phyloP scores from a whole-genome alignment of 345 rosid genomes.

The Camelina laxa region DNA sequence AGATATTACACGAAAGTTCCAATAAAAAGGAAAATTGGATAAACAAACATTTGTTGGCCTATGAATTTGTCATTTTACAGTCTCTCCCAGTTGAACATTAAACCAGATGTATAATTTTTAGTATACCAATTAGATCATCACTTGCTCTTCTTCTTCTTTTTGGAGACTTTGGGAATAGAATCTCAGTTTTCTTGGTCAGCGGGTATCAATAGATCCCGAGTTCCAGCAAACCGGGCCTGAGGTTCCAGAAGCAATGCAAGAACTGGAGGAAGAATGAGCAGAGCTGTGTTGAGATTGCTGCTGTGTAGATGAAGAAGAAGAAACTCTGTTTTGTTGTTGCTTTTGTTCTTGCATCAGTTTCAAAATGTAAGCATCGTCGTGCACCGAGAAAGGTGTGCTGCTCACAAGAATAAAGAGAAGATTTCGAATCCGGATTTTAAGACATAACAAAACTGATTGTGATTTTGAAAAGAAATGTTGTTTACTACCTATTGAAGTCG shows the following conservation, averaged over 20 bases:
- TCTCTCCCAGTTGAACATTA: constrained; percentile 37
- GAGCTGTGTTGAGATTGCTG: constrained; percentile 39
- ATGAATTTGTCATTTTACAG: constrained; percentile 28
- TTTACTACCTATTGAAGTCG: constrained; percentile 55
- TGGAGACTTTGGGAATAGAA: constrained; percentile 1
- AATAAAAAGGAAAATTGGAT: constrained; percentile 20
- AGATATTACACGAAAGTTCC: background rate
- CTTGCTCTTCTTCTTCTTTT: constrained; percentile 28
- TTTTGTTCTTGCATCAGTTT: constrained; percentile 47
- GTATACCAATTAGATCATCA: constrained; percentile 39
- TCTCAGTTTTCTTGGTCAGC: constrained; percentile 26
- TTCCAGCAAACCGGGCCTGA: constrained; percentile 47
- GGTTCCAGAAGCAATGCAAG: constrained; percentile 49
- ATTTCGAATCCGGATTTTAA: background rate
- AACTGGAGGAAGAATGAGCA: constrained; percentile 50
- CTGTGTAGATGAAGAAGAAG: constrained; percentile 41
- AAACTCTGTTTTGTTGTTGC: constrained; percentile 40
- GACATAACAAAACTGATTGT: background rate
- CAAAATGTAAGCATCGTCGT: constrained; percentile 51
- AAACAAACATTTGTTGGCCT: constrained; percentile 33
- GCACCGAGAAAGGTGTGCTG: constrained; percentile 52
- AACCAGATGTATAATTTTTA: constrained; percentile 35
- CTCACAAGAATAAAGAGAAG: background rate
- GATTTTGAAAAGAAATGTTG: background rate
- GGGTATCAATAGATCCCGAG: constrained; percentile 43